Evolutionary conservation across 2,329 filamentous ascomycete species (phyloP).

Genomic region (Neofusicoccum laricinum): DNA sequence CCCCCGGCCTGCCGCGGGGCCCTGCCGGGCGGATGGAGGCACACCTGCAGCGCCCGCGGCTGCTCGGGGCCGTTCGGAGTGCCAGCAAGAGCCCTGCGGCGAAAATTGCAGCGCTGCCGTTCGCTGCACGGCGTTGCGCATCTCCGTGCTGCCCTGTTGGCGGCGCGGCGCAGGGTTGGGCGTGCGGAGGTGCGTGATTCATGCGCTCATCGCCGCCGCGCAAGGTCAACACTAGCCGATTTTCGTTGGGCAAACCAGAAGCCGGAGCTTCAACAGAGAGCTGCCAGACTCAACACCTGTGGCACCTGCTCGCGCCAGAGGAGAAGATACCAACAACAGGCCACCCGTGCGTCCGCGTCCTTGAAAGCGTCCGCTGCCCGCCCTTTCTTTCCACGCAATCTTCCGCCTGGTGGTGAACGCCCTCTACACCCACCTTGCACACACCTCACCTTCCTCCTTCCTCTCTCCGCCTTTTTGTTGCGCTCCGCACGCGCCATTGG

Average conservation of each 20-base stretch:
- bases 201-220: background rate
- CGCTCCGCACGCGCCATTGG: slow-evolving; percentile 18
- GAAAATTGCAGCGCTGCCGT: slow-evolving; percentile 6
- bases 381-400: slow-evolving; percentile 18
- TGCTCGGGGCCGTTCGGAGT: slow-evolving; percentile 4
- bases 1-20: slow-evolving; percentile 7
- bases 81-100: background rate
- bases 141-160: background rate
- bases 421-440: slow-evolving; percentile 19
- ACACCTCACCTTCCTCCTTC: slow-evolving; percentile 19
- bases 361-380: slow-evolving; percentile 17
- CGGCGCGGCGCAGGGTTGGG: slow-evolving; percentile 3
- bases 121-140: background rate
- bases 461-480: slow-evolving; percentile 18
- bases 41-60: background rate
- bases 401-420: slow-evolving; percentile 20
- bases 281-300: slow-evolving; percentile 13
- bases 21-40: slow-evolving; percentile 4
- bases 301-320: background rate
- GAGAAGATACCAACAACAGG: slow-evolving; percentile 5
- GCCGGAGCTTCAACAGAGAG: slow-evolving; percentile 17
- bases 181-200: slow-evolving; percentile 10
- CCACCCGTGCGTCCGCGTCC: background rate
- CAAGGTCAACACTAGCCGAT: slow-evolving; percentile 17
- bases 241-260: slow-evolving; percentile 16